Conservation (phyloP, 345 rosid species). For the Syzygium jambos region DNA sequence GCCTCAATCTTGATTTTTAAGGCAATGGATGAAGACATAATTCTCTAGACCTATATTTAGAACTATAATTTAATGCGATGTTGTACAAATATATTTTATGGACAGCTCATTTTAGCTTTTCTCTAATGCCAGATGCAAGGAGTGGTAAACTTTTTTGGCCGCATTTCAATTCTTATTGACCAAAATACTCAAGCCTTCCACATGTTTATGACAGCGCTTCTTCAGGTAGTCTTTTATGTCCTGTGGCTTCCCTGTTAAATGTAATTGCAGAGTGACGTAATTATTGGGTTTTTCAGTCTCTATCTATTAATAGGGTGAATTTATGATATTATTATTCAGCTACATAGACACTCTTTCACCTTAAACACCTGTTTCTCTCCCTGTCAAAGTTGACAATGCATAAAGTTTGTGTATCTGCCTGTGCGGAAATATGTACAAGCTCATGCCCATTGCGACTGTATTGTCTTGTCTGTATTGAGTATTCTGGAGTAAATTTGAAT, state of each 20-base stretch:
- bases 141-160: conserved; percentile 69
- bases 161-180: conserved; percentile 62
- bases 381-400: not conserved
- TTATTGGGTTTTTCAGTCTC: not conserved
- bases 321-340: not conserved
- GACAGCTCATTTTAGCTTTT: not conserved
- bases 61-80: not conserved
- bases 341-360: not conserved
- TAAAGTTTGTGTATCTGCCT: not conserved
- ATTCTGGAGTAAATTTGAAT: not conserved
- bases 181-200: conserved; percentile 82
- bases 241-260: not conserved
- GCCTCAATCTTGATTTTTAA: not conserved
- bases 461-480: not conserved
- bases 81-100: not conserved
- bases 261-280: not conserved
- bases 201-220: conserved; percentile 83
- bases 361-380: not conserved
- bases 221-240: conserved; percentile 43
- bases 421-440: not conserved
- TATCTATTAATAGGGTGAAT: not conserved
- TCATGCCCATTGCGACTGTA: not conserved
- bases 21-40: not conserved
- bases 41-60: not conserved
- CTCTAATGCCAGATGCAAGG: conserved; percentile 62